Conservation (phyloP, 441 rosid genomes). For the Populus hybrid region DNA sequence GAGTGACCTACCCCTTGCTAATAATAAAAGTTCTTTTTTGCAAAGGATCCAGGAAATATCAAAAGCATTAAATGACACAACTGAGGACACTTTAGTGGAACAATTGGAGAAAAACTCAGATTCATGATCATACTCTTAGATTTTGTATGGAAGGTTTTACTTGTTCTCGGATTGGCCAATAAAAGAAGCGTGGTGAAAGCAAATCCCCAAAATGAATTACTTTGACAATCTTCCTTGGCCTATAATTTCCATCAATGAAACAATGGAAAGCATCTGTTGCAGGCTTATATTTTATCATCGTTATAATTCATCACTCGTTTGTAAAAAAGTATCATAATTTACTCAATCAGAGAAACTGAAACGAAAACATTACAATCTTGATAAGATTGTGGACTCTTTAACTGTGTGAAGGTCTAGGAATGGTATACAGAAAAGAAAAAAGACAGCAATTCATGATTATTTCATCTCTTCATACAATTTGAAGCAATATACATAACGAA, state of each 20-base stretch:
- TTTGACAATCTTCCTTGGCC: background rate
- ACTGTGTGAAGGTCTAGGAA: background rate
- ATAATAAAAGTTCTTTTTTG: conserved; percentile 7
- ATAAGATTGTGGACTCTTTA: background rate
- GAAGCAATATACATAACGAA: background rate
- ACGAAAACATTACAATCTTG: background rate
- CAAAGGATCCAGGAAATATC: conserved; percentile 10
- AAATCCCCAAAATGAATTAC: background rate
- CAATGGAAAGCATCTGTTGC: background rate
- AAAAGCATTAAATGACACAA: conserved; percentile 5
- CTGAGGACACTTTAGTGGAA: background rate
- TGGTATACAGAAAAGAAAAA: background rate
- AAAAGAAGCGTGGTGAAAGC: background rate
- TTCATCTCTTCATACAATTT: background rate
- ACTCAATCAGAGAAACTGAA: background rate
- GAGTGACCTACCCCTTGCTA: background rate
- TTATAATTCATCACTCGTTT: background rate
- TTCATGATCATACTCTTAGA: background rate
- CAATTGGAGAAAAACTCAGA: background rate
- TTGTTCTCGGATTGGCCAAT: conserved; percentile 2
- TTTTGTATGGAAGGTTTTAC: background rate
- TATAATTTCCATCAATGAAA: background rate
- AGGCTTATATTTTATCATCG: background rate
- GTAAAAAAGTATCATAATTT: background rate
- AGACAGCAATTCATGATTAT: background rate